Base-by-base conservation (phyloP, 1,284 basidiomycete species). In the Ustanciosporium gigantosporum region DNA sequence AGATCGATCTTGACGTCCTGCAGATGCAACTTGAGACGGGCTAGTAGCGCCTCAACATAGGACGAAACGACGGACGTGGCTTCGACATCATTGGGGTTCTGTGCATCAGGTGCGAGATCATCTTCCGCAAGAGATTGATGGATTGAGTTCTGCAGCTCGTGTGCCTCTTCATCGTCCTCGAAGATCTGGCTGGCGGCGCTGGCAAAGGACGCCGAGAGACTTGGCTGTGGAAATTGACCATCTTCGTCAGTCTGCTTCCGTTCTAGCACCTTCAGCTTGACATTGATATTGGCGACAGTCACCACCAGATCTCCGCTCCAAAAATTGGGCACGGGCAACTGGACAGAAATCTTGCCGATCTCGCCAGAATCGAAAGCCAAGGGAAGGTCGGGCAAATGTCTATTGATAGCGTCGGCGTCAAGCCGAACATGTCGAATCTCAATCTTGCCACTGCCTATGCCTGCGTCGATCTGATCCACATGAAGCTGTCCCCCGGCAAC, bases 401-500 rank as follows among this genome's bases (percentile, higher is more conserved):
- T 41, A 17, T 60, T 59, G 51, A 60, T 52, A 9, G 62, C 56
- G 11, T 51, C 81, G 36, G 83, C 82, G 74, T 92, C 85, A 32
- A 96, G 80, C 76, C 91, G 86, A 36, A 96, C 81, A 66, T 90
- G 85, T 58, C 87, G 87, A 23, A 96, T 83, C 79, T 92, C 89
- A 14, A 96, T 85, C 73, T 85, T 87, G 14, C 93, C 93, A 36
- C 87, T 88, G 7, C 89, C 88, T 67, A 96, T 88, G 78, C 94
- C 91, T 20, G 91, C 89, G 70, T 95, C 91, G 71, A 96, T 88
- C 78, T 91, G 86, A 48, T 87, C 84, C 40, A 85, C 82, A 79
- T 95, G 89, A 50, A 96, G 84, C 69, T 92, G 90, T 11, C 90
- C 90, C 20, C 88, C 88, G 71, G 88, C 87, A 58, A 96, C 83